Conservation (phyloP, 2,329 filamentous ascomycete species). For the Sclerotinia borealis region DNA sequence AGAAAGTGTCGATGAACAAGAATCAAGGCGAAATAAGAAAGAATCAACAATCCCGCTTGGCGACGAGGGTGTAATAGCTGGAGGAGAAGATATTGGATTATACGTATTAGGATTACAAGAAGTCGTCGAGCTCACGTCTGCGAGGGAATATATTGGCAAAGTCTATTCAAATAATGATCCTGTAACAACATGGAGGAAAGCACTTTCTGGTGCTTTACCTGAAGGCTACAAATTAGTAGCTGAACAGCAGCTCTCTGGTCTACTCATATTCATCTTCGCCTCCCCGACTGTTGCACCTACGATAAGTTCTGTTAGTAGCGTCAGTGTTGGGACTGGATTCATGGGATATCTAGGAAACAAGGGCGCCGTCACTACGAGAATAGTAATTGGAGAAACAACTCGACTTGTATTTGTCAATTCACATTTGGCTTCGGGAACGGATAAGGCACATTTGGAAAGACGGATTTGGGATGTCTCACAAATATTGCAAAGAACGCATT, state of each 20-base stretch:
- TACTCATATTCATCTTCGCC: slow-evolving; percentile 80
- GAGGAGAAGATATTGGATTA: slow-evolving; percentile 68
- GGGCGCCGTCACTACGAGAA: slow-evolving; percentile 73
- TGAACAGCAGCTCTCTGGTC: slow-evolving; percentile 78
- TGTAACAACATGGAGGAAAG: slow-evolving; percentile 73
- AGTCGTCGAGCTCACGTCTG: slow-evolving; percentile 76
- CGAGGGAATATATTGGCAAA: slow-evolving; percentile 67
- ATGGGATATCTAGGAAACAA: slow-evolving; percentile 96
- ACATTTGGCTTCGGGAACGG: slow-evolving; percentile 82
- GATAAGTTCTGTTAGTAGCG: slow-evolving; percentile 75
- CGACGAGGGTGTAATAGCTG: slow-evolving; percentile 38
- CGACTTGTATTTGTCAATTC: slow-evolving; percentile 85
- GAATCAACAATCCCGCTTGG: slow-evolving; percentile 40
- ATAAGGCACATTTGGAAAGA: slow-evolving; percentile 70
- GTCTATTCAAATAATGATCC: slow-evolving; percentile 67
- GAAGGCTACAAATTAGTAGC: slow-evolving; percentile 69
- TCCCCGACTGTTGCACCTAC: slow-evolving; percentile 68
- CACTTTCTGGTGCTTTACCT: slow-evolving; percentile 68
- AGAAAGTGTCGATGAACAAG: slow-evolving; percentile 43
- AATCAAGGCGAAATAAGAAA: slow-evolving; percentile 39
- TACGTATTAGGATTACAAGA: slow-evolving; percentile 92
- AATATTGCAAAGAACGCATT: slow-evolving; percentile 68
- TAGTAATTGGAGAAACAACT: slow-evolving; percentile 86
- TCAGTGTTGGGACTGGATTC: slow-evolving; percentile 79
- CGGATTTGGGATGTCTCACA: slow-evolving; percentile 83